Base-by-base conservation (phyloP, 345 rosid species). In the Dimocarpus longan region DNA sequence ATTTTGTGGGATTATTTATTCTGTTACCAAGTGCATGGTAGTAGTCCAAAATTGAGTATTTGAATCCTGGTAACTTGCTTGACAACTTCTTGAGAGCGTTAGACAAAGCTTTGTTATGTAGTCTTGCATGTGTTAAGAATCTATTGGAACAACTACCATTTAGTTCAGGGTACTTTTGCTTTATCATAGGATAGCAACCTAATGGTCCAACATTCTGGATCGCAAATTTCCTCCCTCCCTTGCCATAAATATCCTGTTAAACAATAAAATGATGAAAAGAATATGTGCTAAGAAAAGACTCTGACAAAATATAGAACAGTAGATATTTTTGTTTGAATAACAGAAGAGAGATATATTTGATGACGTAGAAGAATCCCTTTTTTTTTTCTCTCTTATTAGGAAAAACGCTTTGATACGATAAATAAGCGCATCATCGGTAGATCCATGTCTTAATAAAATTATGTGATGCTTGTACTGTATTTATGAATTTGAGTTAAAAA, bases 161-260 rank as follows among this genome's bases (percentile, higher is more conserved):
- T 32, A 62, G 19, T 7, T 74, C 63, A 26, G 54, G 40, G 28
- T 68, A 22, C 71, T 8, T 11, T 68, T 52, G 48, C 75, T 68
- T 69, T 39, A 59, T 75, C 57, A 46, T 11, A 1, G 74, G 82
- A n/a, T 73, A 46, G 64, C 82, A 80, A 26, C 87, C 82, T 11
- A 85, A 28, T 2, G 85, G 81, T 19, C 83, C 83, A 5, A 68
- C 85, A 39, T 75, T 82, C 56, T 77, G 83, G 66, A 79, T 77
- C 59, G 71, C 74, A 28, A 85, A 68, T 74, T 79, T 82, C 71
- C 83, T 82, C 69, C 83, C 85, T 43, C 81, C 84, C 12, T 39
- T n/a, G 3, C 10, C 24, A 40, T 84, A 79, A 28, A 78, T 37
- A 73, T 81, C 79, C 81, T 82, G 80, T 12, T 43, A 68, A 68